These are phyloP conservation scores for Sonneratia alba DNA, from an alignment of 345 rosid genomes.

Conservation along the genomic window DNA sequence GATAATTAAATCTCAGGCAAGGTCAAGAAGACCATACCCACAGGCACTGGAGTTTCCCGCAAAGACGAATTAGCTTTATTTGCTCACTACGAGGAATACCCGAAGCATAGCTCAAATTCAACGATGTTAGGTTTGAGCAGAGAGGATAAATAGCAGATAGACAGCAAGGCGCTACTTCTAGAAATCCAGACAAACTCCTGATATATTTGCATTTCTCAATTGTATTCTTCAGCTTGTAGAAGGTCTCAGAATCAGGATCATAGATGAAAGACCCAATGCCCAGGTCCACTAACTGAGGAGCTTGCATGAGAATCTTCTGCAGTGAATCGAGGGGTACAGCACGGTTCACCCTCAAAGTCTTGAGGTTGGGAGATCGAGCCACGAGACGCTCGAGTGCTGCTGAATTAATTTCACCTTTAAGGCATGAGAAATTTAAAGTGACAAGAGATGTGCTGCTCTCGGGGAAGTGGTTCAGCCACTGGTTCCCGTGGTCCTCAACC, in stretches of 20 bases:
- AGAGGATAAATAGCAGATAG: conserved; percentile 53
- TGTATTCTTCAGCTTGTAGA: conserved; percentile 32
- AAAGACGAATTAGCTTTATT: conserved; percentile 47
- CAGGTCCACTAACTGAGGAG: conserved; percentile 69
- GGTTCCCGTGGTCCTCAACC: conserved; percentile 84
- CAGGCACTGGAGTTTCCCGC: conserved; percentile 65
- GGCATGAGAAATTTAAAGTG: conserved; percentile 86
- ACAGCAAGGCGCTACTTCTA: conserved; percentile 59
- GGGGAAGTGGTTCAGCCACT: conserved; percentile 88
- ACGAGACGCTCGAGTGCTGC: conserved; percentile 81
- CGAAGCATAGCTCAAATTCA: conserved; percentile 84
- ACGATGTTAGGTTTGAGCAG: conserved; percentile 45
- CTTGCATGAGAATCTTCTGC: conserved; percentile 47
- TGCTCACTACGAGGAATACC: conserved; percentile 60
- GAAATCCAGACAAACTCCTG: conserved; percentile 78
- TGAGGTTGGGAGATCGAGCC: conserved; percentile 78
- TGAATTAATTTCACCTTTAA: conserved; percentile 70
- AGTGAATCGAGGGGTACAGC: conserved; percentile 69
- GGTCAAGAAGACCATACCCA: conserved; percentile 46
- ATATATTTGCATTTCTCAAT: conserved; percentile 45
- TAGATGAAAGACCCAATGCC: conserved; percentile 79
- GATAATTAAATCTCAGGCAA: background rate
- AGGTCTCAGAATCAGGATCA: conserved; percentile 57
- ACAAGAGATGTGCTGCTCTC: conserved; percentile 66
- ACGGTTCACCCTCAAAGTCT: conserved; percentile 71